A percentile compares a stretch with the other conserved stretches of the same genome.
phyloP scores from a whole-genome alignment of 257 asterid species.

The Avicennia marina region DNA sequence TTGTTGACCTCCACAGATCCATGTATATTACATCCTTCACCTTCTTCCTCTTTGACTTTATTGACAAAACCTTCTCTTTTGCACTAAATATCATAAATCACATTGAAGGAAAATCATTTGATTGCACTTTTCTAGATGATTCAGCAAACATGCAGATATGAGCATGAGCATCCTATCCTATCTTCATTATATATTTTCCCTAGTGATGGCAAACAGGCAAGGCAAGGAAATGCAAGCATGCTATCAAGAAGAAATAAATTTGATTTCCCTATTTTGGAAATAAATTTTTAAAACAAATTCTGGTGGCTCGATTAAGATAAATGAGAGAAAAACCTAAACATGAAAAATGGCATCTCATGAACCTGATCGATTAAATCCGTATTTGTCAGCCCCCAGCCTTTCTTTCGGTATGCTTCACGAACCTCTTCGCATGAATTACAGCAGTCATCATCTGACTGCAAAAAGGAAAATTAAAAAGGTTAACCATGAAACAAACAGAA shows the following conservation, averaged over 20 bases:
- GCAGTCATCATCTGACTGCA: conserved; percentile 85
- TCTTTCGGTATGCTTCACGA: conserved; percentile 91
- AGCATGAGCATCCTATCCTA: too few relatives aligned
- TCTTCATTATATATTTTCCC: too few relatives aligned
- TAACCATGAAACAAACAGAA: conserved; percentile 1
- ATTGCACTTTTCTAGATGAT: too few relatives aligned
- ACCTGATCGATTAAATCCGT: conserved; percentile 92
- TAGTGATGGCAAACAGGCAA: too few relatives aligned
- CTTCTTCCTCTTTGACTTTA: conserved; percentile 81
- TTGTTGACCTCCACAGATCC: conserved; percentile 93
- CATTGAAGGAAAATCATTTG: too few relatives aligned
- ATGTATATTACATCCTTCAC: conserved; percentile 98
- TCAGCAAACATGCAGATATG: too few relatives aligned
- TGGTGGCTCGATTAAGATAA: conserved; percentile 7
- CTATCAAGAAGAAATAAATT: too few relatives aligned
- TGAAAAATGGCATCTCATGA: conserved; percentile 7
- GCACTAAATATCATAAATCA: conserved; percentile 47
- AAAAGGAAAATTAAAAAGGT: conserved; percentile 15
- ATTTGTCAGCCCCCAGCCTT: conserved; percentile 91
- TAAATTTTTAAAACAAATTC: too few relatives aligned
- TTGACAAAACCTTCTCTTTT: conserved; percentile 89
- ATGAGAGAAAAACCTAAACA: too few relatives aligned
- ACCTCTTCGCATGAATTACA: conserved; percentile 99
- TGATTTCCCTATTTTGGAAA: too few relatives aligned
- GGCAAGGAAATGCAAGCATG: too few relatives aligned